These are phyloP conservation scores for Pichia phayaonensis DNA, from an alignment of 805 yeast species.

Conservation along the genomic window DNA sequence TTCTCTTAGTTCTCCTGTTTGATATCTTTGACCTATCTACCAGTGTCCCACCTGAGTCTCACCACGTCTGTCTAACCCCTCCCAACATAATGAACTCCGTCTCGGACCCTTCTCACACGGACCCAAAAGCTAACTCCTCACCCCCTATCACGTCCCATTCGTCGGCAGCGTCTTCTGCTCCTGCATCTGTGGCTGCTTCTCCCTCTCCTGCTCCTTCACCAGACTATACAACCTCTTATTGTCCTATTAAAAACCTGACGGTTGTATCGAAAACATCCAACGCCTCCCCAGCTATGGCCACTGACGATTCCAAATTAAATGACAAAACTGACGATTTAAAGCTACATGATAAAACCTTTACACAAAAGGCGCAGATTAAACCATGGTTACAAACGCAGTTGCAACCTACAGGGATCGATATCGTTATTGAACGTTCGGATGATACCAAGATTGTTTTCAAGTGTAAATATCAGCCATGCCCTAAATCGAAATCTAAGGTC, in stretches of 20 bases:
- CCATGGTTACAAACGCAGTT: slow-evolving; percentile 53
- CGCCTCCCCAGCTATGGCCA: background rate
- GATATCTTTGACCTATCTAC: too few relatives aligned
- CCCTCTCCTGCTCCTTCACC: background rate
- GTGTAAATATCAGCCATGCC: slow-evolving; percentile 37
- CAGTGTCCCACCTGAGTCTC: background rate
- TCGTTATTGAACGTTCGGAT: slow-evolving; percentile 59
- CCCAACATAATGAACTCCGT: background rate
- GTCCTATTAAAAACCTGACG: slow-evolving; percentile 1
- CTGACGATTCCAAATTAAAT: slow-evolving; percentile 11
- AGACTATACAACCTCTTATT: background rate
- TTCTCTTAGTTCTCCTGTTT: too few relatives aligned
- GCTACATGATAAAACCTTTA: slow-evolving; percentile 25
- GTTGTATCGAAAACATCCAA: background rate
- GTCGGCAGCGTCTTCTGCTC: background rate
- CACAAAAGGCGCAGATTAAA: slow-evolving; percentile 43
- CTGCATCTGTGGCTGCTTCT: background rate
- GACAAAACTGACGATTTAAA: slow-evolving; percentile 14
- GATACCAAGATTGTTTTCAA: slow-evolving; percentile 53
- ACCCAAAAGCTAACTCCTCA: background rate
- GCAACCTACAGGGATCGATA: slow-evolving; percentile 40
- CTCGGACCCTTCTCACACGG: background rate
- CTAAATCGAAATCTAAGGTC: background rate
- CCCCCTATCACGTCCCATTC: background rate
- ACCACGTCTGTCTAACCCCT: background rate